Conservation (phyloP, 2,329 filamentous ascomycete species). For the Cryphonectria radicalis region DNA sequence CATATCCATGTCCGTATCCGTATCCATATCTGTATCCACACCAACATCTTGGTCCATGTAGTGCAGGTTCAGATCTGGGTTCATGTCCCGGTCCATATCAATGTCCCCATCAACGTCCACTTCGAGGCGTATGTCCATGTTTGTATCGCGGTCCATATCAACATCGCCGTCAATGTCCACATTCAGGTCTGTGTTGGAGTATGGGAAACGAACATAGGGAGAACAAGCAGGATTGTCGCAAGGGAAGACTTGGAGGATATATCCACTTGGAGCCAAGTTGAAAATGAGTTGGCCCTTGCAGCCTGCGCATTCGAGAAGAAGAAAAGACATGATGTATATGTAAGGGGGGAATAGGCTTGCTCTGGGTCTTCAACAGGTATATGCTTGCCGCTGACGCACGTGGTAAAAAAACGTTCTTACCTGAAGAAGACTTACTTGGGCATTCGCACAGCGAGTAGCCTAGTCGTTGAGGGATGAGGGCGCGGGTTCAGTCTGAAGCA, state of each 20-base stretch:
- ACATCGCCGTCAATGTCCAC: neutral
- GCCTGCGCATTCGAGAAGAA: neutral
- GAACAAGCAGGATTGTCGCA: neutral
- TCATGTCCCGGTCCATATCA: too few species aligned
- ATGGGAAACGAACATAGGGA: neutral
- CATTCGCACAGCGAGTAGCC: neutral
- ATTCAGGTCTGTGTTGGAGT: neutral
- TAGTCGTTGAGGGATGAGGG: neutral
- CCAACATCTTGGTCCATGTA: too few species aligned
- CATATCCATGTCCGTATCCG: too few species aligned
- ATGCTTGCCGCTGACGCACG: neutral
- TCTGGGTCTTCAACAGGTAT: neutral
- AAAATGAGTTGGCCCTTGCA: neutral
- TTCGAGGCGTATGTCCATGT: neutral
- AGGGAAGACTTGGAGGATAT: neutral
- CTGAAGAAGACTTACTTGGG: neutral
- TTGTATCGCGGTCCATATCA: neutral
- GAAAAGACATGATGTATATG: neutral
- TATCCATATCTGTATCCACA: too few species aligned
- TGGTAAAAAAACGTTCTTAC: neutral
- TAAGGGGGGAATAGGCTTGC: neutral
- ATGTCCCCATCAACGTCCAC: neutral
- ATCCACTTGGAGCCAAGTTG: neutral
- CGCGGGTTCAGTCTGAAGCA: neutral
- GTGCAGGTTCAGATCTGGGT: too few species aligned